Evolutionary conservation across 2,329 filamentous ascomycete genomes (phyloP), one percentile per base, ranked within the genome.

Genomic region (Cadophora sp.): DNA sequence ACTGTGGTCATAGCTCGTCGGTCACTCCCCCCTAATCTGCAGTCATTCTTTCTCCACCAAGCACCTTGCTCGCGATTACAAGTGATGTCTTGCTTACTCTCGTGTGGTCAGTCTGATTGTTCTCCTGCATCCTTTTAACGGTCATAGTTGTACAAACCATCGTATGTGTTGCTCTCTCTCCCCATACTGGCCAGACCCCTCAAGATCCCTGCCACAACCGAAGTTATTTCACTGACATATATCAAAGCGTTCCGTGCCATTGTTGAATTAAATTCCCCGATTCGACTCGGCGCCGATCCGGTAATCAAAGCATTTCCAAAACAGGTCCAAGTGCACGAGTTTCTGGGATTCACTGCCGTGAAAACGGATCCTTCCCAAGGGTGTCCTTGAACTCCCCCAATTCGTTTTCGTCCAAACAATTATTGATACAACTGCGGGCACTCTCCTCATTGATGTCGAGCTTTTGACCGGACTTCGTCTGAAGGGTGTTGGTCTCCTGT

Each of bases 161-260:
- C 48, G 68, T 68, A 59, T 26, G 68, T 60, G 48, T 67, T 58
- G 34, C 22, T 56, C n/a, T 37, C 34, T 37, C 34, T 48, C 24
- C 53, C 27, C 59, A 29, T 24, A 26, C 24, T 55, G 46, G 51
- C 59, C 43, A 51, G 19, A 63, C 67, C 37, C 69, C 67, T 62
- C 58, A 50, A 53, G 29, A 72, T 66, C 68, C 69, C 69, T 67
- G 70, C 55, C 14, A 40, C 34, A 22, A 22, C 65, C 62, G 69
- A 72, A 69, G 70, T 66, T 73, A 71, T 58, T 64, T 61, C 19
- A 70, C 71, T 72, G 50, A 72, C 62, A 68, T 67, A 72, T 71
- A 71, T 64, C 72, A 63, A 71, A 73, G 72, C 70, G 69, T 66
- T 53, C 65, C 26, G 68, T 67, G 66, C 64, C 60, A 64, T 62